These are phyloP conservation scores for Lizonia empirigonia DNA, from an alignment of 2,329 filamentous ascomycete genomes.

Conservation along the genomic window DNA sequence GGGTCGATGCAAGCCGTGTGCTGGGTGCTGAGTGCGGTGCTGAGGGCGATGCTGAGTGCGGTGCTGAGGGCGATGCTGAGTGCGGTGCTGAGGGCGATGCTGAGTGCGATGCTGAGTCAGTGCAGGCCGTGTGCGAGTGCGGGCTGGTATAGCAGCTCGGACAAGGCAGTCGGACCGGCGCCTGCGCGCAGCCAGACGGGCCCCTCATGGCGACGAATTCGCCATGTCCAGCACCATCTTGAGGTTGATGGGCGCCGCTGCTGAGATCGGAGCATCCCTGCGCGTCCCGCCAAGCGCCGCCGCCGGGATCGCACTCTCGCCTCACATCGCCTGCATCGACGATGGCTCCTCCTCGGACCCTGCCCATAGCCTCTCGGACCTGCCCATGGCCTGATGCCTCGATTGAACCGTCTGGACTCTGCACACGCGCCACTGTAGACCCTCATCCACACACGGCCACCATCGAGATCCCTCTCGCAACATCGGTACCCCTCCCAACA, in stretches of 20 bases:
- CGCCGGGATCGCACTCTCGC: neutral
- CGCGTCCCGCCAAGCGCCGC: neutral
- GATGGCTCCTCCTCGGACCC: conserved; percentile 1
- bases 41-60: no score
- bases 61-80: no score
- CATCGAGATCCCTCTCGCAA: neutral
- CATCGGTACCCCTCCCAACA: neutral
- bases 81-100: no score
- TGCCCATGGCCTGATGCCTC: neutral
- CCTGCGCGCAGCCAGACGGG: conserved; percentile 3
- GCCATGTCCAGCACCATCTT: conserved; percentile 7
- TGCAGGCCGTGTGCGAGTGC: neutral
- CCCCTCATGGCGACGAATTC: neutral
- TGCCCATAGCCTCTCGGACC: neutral
- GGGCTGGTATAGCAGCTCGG: neutral
- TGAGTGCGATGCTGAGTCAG: neutral
- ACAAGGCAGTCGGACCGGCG: neutral
- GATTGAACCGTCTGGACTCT: neutral
- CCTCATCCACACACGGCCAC: no score
- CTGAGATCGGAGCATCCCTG: conserved; percentile 13
- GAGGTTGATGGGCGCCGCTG: conserved; percentile 7
- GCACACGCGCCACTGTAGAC: no score
- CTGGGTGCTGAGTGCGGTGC: neutral
- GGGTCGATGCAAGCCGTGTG: neutral
- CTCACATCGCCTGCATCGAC: conserved; percentile 4